These are phyloP conservation scores for Leccinum pallidistipes DNA, from an alignment of 1,284 basidiomycete genomes.

Conservation along the genomic window DNA sequence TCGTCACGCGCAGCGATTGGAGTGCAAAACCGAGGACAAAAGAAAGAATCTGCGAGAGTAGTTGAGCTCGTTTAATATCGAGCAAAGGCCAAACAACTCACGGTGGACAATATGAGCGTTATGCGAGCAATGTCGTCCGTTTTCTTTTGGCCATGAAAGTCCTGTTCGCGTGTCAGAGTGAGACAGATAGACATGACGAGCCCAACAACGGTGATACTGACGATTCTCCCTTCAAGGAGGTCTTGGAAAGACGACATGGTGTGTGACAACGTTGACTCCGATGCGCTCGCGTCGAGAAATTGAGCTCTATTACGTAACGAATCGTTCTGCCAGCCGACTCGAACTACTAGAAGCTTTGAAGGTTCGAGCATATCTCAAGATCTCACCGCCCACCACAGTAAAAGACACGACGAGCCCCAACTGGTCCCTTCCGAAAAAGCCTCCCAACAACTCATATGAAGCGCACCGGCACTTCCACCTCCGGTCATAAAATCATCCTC, in stretches of 20 bases:
- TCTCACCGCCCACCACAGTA: not conserved
- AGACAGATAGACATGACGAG: conserved; percentile 16
- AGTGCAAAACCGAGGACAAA: conserved; percentile 62
- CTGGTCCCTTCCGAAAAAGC: too few relatives aligned
- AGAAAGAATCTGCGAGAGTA: conserved; percentile 50
- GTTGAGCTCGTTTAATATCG: not conserved
- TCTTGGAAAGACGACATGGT: conserved; percentile 36
- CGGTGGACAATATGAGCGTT: conserved; percentile 44
- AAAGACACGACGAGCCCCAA: not conserved
- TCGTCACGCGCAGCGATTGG: conserved; percentile 62
- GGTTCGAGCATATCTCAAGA: too few relatives aligned
- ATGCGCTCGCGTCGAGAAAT: too few relatives aligned
- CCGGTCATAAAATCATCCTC: conserved; percentile 50
- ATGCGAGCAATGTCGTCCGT: conserved; percentile 55
- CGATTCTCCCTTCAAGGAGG: conserved; percentile 56
- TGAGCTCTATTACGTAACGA: conserved; percentile 19
- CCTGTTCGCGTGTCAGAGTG: conserved; percentile 41
- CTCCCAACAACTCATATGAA: conserved; percentile 18
- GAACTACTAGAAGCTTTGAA: too few relatives aligned
- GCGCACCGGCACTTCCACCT: conserved; percentile 21
- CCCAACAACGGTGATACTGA: conserved; percentile 25
- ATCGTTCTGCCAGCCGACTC: too few relatives aligned
- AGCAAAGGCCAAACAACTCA: conserved; percentile 28
- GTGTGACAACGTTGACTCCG: conserved; percentile 5
- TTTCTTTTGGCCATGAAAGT: conserved; percentile 69